Base-by-base conservation (phyloP, 2,329 filamentous ascomycete species). In the Fusarium sp. region DNA sequence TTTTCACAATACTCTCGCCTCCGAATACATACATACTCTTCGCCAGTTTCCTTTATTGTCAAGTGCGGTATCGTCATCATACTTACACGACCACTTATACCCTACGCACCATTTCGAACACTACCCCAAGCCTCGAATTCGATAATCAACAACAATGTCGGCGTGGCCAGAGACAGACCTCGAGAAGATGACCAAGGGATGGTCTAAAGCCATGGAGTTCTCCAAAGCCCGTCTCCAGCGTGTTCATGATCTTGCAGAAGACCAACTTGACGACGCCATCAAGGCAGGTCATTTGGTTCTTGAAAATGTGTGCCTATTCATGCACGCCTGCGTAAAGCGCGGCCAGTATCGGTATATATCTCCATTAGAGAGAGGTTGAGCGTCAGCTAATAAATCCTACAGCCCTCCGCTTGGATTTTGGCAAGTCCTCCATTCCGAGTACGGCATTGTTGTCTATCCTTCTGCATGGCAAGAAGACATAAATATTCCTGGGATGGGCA, bases 391-490 rank as follows among this genome's bases (percentile, higher is more conserved):
- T 34, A 6, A 41, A 11, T 6, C 20, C 2, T 24, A 4, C 2
- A 82, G 80, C 34, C 64, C 81, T 16, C 80, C 80, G 13, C 66
- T 75, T 3, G 78, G 79, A 54, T 82, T 82, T 54, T 82, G 80
- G 80, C 70, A 77, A 27, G 72, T 81, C 10, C 73, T 82, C 16
- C 79, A 81, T 34, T 62, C 74, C 9, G 80, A 82, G 52, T 82
- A 80, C 29, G 80, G 80, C 41, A 82, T 82, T 45, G 70, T 82
- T n/a, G 78, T 82, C 24, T 82, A 81, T 55, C 80, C 80, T 4
- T 81, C 80, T 1, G 80, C 80, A 6, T 69, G 82, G 59, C 79
- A 77, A 12, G 80, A 81, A 58, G 73, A 78, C 10, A 70, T 81
- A 27, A 76, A 79, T 25, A 61, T 78, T 12, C 70, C 70, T 10